A percentile compares a stretch with the other conserved stretches of the same genome.
These are phyloP conservation scores for Iberis amara DNA, from an alignment of 441 rosid species.

Conservation along the genomic window DNA sequence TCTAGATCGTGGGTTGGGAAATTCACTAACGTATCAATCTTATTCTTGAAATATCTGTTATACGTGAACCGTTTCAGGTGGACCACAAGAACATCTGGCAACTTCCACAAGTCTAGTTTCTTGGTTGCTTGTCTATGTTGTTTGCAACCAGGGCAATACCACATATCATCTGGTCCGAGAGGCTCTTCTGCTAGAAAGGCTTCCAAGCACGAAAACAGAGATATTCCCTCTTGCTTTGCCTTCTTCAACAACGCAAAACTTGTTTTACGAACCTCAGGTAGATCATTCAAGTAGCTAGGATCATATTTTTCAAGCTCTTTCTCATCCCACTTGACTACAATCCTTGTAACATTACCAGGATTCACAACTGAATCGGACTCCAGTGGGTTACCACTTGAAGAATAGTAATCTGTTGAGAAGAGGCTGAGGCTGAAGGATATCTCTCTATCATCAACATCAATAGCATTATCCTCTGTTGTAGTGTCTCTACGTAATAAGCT, in stretches of 20 bases:
- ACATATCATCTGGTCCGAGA: conserved; percentile 67
- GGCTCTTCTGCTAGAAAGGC: conserved; percentile 67
- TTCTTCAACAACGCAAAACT: conserved; percentile 44
- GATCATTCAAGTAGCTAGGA: conserved; percentile 64
- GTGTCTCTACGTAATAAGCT: conserved; percentile 29
- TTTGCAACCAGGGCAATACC: conserved; percentile 68
- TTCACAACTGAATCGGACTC: conserved; percentile 44
- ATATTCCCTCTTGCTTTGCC: conserved; percentile 59
- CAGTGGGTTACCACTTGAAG: conserved; percentile 36
- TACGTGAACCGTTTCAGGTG: conserved; percentile 69
- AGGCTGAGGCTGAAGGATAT: conserved; percentile 50
- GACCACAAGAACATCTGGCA: conserved; percentile 62
- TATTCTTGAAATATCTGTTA: conserved; percentile 57
- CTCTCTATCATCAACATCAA: conserved; percentile 5
- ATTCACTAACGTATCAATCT: conserved; percentile 53
- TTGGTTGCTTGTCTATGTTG: conserved; percentile 68
- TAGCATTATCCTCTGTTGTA: conserved; percentile 9
- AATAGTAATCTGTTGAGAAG: conserved; percentile 45
- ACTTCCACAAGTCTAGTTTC: conserved; percentile 63
- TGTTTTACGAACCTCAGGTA: conserved; percentile 68
- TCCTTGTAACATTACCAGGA: conserved; percentile 40
- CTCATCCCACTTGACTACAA: conserved; percentile 67
- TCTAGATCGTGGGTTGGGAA: conserved; percentile 60
- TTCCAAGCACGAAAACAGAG: conserved; percentile 58
- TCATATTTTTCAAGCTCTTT: conserved; percentile 53